A percentile compares a stretch with the other conserved stretches of the same genome.
Evolutionary conservation across 2,329 filamentous ascomycete genomes (phyloP).

Genomic region (Blastomyces silverae): DNA sequence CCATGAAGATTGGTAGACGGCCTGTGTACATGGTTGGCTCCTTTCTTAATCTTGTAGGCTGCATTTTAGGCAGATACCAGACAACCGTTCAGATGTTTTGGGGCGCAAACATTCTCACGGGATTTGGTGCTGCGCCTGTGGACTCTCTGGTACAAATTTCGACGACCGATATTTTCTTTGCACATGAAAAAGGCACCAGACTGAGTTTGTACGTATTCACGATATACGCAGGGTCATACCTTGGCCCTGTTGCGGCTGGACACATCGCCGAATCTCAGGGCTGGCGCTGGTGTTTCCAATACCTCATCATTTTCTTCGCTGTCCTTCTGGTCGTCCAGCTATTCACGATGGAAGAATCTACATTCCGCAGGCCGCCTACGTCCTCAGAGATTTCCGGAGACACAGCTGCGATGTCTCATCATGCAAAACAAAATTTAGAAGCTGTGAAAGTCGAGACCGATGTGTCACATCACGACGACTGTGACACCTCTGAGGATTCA

Average conservation of each 20-base stretch:
- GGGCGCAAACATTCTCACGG: slow-evolving; percentile 16
- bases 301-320: slow-evolving; percentile 39
- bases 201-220: slow-evolving; percentile 43
- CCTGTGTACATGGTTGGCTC: slow-evolving; percentile 19
- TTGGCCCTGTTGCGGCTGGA: slow-evolving; percentile 31
- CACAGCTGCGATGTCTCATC: slow-evolving; percentile 1
- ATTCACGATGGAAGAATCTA: slow-evolving; percentile 57
- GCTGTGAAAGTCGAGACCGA: slow-evolving; percentile 11
- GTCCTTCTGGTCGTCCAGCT: slow-evolving; percentile 45
- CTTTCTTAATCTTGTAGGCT: slow-evolving; percentile 16
- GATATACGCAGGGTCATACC: slow-evolving; percentile 43
- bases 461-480: slow-evolving; percentile 3
- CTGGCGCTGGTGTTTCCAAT: slow-evolving; percentile 50
- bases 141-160: slow-evolving; percentile 46
- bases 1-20: slow-evolving; percentile 21
- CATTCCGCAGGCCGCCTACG: slow-evolving; percentile 38
- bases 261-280: slow-evolving; percentile 37
- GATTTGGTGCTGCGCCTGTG: slow-evolving; percentile 43
- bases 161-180: slow-evolving; percentile 43
- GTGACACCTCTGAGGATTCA: not conserved
- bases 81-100: slow-evolving; percentile 15
- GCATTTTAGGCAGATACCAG: slow-evolving; percentile 19
- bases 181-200: slow-evolving; percentile 40
- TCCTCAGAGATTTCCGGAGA: slow-evolving; percentile 13
- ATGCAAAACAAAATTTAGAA: slow-evolving; percentile 13